Evolutionary conservation across 345 rosid species (phyloP).

Genomic region (Lagerstroemia speciosa): DNA sequence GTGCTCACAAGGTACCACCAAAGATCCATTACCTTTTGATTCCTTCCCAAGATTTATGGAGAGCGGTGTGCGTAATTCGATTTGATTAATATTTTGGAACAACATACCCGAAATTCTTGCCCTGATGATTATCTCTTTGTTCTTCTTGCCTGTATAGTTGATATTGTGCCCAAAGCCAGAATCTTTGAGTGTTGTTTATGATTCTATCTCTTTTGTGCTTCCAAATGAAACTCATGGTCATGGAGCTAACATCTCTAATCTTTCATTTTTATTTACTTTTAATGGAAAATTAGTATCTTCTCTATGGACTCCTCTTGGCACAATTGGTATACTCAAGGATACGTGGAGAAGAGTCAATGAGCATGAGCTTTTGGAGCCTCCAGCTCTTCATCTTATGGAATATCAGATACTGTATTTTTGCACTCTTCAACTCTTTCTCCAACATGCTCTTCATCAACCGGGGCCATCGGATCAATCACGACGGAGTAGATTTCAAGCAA

Average conservation of each 20-base stretch:
- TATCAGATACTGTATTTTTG: constrained; percentile 31
- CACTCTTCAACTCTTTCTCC: constrained; percentile 30
- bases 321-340: constrained; percentile 43
- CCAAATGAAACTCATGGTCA: too few species aligned
- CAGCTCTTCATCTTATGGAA: constrained; percentile 45
- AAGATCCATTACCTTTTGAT: not conserved
- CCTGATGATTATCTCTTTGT: too few species aligned
- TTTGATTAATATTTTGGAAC: too few species aligned
- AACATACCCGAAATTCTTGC: too few species aligned
- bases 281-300: constrained; percentile 47
- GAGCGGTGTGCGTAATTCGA: too few species aligned
- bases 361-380: constrained; percentile 42
- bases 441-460: constrained; percentile 57
- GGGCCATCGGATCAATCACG: constrained; percentile 42
- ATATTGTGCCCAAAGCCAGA: too few species aligned
- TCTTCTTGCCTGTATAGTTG: too few species aligned
- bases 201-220: too few species aligned
- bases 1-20: constrained; percentile 62
- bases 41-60: not conserved
- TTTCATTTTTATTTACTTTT: not conserved
- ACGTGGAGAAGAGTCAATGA: constrained; percentile 27
- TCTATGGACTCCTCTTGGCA: constrained; percentile 60
- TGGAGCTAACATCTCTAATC: too few species aligned
- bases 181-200: too few species aligned
- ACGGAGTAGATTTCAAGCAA: constrained; percentile 80